A percentile compares a stretch with the other conserved stretches of the same genome.
These are phyloP conservation scores for Flaveria brownii DNA, from an alignment of 129 eudicot genomes.

Conservation along the genomic window DNA sequence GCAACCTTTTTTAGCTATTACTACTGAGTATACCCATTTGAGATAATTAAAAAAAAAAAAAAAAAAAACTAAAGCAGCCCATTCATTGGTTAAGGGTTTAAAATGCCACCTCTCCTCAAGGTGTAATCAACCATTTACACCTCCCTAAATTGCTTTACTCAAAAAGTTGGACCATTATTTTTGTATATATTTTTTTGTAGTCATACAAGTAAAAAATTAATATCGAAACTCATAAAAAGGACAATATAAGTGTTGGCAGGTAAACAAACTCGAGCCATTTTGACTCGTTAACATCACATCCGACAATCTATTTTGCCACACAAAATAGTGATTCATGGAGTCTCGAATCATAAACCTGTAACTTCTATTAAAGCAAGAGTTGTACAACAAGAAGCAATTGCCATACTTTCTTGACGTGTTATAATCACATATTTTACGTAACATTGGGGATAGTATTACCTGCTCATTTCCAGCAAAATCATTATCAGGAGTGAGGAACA, in stretches of 20 bases:
- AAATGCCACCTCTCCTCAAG: slow-evolving; percentile 1
- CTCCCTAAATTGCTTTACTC: background rate
- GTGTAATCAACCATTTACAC: background rate
- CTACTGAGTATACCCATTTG: background rate
- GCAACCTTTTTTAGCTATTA: background rate
- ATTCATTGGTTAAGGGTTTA: background rate
- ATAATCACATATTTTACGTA: slow-evolving; percentile 13
- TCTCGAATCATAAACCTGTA: too few relatives aligned
- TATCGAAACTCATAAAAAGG: too few relatives aligned
- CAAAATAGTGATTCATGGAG: too few relatives aligned
- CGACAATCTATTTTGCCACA: too few relatives aligned
- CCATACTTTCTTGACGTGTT: background rate
- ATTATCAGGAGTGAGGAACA: slow-evolving; percentile 86
- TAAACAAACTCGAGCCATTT: too few relatives aligned
- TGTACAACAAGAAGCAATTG: background rate
- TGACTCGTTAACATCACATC: too few relatives aligned
- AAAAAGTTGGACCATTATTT: background rate
- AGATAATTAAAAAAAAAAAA: background rate
- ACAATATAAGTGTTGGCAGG: too few relatives aligned
- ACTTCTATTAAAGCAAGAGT: background rate
- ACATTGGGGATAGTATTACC: slow-evolving; percentile 38
- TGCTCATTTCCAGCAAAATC: slow-evolving; percentile 95
- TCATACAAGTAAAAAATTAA: background rate
- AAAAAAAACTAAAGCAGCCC: background rate
- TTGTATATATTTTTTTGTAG: background rate